Evolutionary conservation across 129 eudicot genomes (phyloP).

Genomic region (Flaveria trinervia): DNA sequence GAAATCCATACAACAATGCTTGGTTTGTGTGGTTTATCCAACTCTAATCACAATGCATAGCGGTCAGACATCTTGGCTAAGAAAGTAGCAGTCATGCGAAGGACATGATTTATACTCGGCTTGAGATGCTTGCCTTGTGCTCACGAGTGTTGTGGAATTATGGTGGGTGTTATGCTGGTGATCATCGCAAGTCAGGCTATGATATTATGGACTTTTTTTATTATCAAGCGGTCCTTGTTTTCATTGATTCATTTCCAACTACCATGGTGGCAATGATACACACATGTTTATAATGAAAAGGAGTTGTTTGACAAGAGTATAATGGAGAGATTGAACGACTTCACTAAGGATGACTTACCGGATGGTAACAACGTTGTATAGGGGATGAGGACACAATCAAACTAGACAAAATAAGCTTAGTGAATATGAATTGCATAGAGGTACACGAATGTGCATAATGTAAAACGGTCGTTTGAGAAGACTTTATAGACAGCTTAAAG

Average conservation of each 20-base stretch:
- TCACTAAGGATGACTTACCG: no score
- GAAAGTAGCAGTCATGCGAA: slow-evolving; percentile 35
- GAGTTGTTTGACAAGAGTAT: no score
- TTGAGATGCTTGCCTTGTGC: slow-evolving; percentile 42
- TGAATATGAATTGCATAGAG: slow-evolving; percentile 32
- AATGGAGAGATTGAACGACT: no score
- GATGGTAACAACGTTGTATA: no score
- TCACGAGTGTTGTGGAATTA: slow-evolving; percentile 60
- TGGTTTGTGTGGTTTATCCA: slow-evolving; percentile 72
- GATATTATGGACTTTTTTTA: slow-evolving; percentile 77
- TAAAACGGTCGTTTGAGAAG: no score
- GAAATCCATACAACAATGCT: slow-evolving; percentile 68
- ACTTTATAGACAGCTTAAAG: no score
- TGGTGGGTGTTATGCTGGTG: slow-evolving; percentile 67
- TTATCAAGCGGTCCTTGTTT: slow-evolving; percentile 56
- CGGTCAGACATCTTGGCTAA: slow-evolving; percentile 68
- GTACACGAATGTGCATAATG: not conserved
- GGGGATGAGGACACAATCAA: no score
- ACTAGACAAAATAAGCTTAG: no score
- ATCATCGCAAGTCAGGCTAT: slow-evolving; percentile 84
- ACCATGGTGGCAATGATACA: no score
- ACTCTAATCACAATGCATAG: slow-evolving; percentile 56
- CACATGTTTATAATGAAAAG: no score
- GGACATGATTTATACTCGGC: slow-evolving; percentile 60
- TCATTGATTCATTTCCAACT: no score